phyloP scores from a whole-genome alignment of 768 basidiomycete genomes.

The Agaricus blazei region DNA sequence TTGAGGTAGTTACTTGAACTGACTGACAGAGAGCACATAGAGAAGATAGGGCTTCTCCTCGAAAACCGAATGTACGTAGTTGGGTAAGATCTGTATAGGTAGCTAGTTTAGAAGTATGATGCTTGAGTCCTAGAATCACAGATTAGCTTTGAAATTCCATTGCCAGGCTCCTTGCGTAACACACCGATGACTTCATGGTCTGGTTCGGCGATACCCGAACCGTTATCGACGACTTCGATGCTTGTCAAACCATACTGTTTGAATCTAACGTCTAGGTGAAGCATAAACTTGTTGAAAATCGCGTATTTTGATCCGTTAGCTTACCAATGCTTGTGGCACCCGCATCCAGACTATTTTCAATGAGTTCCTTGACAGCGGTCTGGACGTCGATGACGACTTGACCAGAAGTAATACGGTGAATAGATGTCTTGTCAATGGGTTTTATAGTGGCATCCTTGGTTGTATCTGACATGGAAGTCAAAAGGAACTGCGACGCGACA shows the following conservation, averaged over 20 bases:
- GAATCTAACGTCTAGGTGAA: slow-evolving; percentile 73
- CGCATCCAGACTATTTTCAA: slow-evolving; percentile 95
- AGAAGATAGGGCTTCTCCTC: slow-evolving; percentile 94
- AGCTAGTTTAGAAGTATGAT: slow-evolving; percentile 88
- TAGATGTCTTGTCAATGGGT: slow-evolving; percentile 69
- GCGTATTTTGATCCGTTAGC: slow-evolving; percentile 14
- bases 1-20: slow-evolving; percentile 71
- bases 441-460: slow-evolving; percentile 25
- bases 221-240: slow-evolving; percentile 92
- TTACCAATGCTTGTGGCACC: slow-evolving; percentile 81
- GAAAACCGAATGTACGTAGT: slow-evolving; percentile 86
- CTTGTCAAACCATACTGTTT: slow-evolving; percentile 79
- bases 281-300: not conserved
- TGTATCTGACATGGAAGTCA: not conserved
- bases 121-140: slow-evolving; percentile 64
- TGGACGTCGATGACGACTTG: slow-evolving; percentile 94
- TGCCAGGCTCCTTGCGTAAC: slow-evolving; percentile 16
- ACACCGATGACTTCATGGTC: slow-evolving; percentile 79
- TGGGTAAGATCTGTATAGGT: slow-evolving; percentile 68
- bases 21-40: slow-evolving; percentile 78
- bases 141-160: not conserved
- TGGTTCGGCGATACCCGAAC: slow-evolving; percentile 71
- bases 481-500: not conserved
- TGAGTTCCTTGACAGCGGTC: slow-evolving; percentile 91
- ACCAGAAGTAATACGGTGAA: slow-evolving; percentile 89